Conservation (phyloP, 345 rosid species). For the Corchorus olitorius region DNA sequence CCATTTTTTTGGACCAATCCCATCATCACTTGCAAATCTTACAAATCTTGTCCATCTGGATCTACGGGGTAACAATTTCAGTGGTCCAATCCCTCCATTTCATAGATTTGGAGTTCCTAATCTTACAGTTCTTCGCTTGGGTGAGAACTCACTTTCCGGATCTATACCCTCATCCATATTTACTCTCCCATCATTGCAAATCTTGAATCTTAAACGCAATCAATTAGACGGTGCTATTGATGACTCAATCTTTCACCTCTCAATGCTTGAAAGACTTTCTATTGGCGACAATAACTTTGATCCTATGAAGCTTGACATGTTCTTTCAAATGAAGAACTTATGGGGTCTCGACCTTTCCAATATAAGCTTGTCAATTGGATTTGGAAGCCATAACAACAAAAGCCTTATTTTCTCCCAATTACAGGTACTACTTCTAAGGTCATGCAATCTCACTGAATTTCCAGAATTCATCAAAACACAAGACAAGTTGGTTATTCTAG, state of each 20-base stretch:
- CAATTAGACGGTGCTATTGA: background rate
- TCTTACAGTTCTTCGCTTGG: background rate
- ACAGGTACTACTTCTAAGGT: background rate
- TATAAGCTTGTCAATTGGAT: background rate
- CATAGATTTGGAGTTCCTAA: background rate
- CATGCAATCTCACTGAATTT: background rate
- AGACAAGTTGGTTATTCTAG: background rate
- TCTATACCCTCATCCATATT: constrained; percentile 3
- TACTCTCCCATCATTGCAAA: background rate
- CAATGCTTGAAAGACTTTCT: background rate
- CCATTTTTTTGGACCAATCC: background rate
- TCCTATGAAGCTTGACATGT: background rate
- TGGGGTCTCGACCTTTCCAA: background rate
- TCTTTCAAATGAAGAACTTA: background rate
- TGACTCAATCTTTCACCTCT: constrained; percentile 10
- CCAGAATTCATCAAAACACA: background rate
- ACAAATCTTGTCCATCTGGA: background rate
- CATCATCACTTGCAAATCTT: background rate
- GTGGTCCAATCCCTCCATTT: background rate
- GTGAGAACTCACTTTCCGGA: background rate
- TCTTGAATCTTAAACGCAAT: background rate
- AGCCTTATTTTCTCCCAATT: background rate
- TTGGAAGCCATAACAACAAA: background rate
- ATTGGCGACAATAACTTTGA: background rate
- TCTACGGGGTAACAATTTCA: background rate